phyloP scores from a whole-genome alignment of 192 early-diverging fungal species.

The Martensiomyces pterosporus region DNA sequence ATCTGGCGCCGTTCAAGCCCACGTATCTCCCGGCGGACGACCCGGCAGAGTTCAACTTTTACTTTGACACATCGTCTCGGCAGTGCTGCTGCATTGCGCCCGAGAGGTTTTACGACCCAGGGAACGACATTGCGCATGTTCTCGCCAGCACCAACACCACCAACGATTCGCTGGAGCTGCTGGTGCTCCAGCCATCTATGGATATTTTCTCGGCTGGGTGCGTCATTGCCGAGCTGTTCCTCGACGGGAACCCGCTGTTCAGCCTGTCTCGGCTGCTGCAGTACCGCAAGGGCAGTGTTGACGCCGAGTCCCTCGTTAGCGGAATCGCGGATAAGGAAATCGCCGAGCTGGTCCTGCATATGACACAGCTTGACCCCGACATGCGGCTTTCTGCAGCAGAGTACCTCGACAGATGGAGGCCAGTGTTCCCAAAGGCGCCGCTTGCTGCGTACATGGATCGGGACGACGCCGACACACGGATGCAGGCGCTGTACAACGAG shows the following conservation, averaged over 20 bases:
- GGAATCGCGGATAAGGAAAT: conserved; percentile 82
- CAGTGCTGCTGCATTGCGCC: conserved; percentile 93
- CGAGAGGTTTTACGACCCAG: conserved; percentile 86
- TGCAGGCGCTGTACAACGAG: conserved; percentile 31
- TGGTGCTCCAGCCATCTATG: conserved; percentile 74
- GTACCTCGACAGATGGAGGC: conserved; percentile 72
- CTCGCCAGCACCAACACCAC: conserved; percentile 12
- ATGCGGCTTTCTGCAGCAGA: conserved; percentile 68
- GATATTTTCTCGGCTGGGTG: conserved; percentile 93
- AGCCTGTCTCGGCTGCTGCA: conserved; percentile 87
- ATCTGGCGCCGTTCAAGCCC: conserved; percentile 90
- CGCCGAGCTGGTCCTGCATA: conserved; percentile 70
- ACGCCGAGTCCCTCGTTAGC: conserved; percentile 62
- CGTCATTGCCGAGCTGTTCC: conserved; percentile 88
- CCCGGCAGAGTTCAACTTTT: conserved; percentile 93
- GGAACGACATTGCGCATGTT: conserved; percentile 31
- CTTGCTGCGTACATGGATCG: conserved; percentile 40
- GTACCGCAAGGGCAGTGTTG: conserved; percentile 70
- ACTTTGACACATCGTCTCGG: conserved; percentile 88
- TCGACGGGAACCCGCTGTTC: conserved; percentile 91
- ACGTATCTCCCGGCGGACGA: conserved; percentile 94
- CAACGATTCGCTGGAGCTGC: conserved; percentile 5
- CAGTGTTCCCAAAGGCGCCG: conserved; percentile 32
- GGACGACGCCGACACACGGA: conserved; percentile 30
- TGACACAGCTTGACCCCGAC: conserved; percentile 83